Evolutionary conservation across 2,329 filamentous ascomycete species (phyloP), one percentile per base, ranked within the genome.

Genomic region (Parasarocladium wereldwijsianum): DNA sequence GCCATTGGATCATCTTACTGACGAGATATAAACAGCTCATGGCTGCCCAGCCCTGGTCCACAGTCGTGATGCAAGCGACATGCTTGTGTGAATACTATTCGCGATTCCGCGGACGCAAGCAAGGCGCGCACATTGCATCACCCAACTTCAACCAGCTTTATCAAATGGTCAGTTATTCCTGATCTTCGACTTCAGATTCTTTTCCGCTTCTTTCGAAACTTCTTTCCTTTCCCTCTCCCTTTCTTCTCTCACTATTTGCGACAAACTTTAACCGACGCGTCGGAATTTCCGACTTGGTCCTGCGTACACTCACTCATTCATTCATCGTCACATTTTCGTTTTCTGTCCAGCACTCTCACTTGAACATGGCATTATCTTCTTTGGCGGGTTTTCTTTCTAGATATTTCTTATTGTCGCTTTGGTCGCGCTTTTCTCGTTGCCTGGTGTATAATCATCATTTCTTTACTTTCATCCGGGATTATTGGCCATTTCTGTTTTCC

Each of bases 11-110:
- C n/a, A n/a, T n/a, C n/a, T n/a, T n/a, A n/a, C n/a, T n/a, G n/a
- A n/a, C n/a, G n/a, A n/a, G n/a, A n/a, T n/a, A n/a, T n/a, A n/a
- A n/a, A n/a, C n/a, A n/a, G n/a, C n/a, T n/a, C n/a, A n/a, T n/a
- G n/a, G n/a, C n/a, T n/a, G n/a, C 38, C 14, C 35, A 43, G n/a
- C 50, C 57, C 27, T 67, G 63, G 63, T 52, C 54, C 37, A 44
- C 66, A 32, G 51, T 59, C 32, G 51, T 59, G 42, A 65, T 67
- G 59, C 65, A 70, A 45, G 51, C 64, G 13, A 57, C 68, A 40
- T 45, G 67, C 38, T 52, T 70, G 13, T 69, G 63, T 50, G 66
- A 70, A 46, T 57, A 63, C 42, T 69, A 66, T 40, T 50, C 62
- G 29, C 59, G 64, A 34, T 70, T 70, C 45, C 55, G 66, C 35